Conservation (phyloP, 176 grass and related monocot genomes). For the Poa annua region DNA sequence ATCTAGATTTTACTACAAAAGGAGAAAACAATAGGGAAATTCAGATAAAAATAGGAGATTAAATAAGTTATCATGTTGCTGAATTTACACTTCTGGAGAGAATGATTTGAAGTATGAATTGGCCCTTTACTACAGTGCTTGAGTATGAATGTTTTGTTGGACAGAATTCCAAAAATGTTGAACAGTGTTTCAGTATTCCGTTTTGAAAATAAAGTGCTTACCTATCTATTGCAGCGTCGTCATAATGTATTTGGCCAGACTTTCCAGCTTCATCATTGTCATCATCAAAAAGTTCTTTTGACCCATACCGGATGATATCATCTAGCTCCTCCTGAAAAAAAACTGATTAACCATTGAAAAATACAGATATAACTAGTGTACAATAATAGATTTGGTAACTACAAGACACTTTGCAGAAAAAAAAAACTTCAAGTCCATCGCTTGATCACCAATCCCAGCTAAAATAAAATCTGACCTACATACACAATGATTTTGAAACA, state of each 20-base stretch:
- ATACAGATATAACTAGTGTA: constrained; percentile 20
- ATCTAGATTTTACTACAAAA: constrained; percentile 7
- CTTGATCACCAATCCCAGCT: constrained; percentile 27
- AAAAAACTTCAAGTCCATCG: constrained; percentile 19
- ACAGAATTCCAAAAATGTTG: constrained; percentile 24
- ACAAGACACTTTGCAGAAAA: neutral
- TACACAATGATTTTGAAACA: constrained; percentile 35
- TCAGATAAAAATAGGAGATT: constrained; percentile 23
- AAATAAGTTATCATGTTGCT: constrained; percentile 17
- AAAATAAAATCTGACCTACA: neutral
- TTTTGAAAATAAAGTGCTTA: constrained; percentile 29
- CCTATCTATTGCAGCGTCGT: constrained; percentile 94
- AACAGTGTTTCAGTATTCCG: neutral
- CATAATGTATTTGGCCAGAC: constrained; percentile 98
- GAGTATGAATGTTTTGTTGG: neutral
- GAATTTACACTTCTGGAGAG: constrained; percentile 3
- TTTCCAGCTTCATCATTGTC: constrained; percentile 88
- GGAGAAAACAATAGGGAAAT: constrained; percentile 4
- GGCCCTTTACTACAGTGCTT: constrained; percentile 9
- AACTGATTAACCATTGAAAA: constrained; percentile 32
- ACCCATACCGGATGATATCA: constrained; percentile 98
- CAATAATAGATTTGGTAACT: too few relatives aligned
- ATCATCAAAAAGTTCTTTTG: constrained; percentile 99
- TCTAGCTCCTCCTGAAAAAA: constrained; percentile 84
- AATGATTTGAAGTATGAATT: constrained; percentile 3